Evolutionary conservation across 805 yeast species (phyloP), one percentile per base, ranked within the genome.

Genomic region (Scheffersomyces amazonensis): DNA sequence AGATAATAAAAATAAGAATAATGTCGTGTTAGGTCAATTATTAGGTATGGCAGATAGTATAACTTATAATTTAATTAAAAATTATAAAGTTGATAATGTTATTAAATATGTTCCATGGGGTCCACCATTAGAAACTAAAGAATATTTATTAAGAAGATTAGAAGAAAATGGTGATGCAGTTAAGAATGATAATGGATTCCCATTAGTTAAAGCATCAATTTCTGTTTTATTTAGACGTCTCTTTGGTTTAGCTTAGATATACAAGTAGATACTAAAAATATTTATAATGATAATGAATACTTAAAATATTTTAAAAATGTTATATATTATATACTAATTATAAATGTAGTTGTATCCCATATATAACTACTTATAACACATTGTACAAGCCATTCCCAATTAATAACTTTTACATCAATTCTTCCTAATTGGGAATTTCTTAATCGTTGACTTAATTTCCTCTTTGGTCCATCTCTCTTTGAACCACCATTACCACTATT

Each of bases 51-150:
- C 96, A 36, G 98, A 90, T 62, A 83, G 84, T 53, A 77, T 87
- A 43, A 87, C 96, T 18, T 74, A 75, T 58, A 87, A 85, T 49
- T 73, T 90, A 53, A 78, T 87, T 40, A 64, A 72, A 29, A 71
- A 80, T 33, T 78, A 84, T 48, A 71, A 77, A 32, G 85, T 78
- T 32, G 78, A 74, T 44, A 87, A 87, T 54, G 82, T 90, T 37
- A 82, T 91, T 65, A 91, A 91, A 66, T 90, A 91, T 58, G 96
- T 90, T 45, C 95, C 97, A 13, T 90, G 97, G 97, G 97, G 97
- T 8, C 97, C 97, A 23, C 95, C 96, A 39, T 65, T 79, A 49
- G 97, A 91, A 66, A 89, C 96, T 41, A 88, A 87, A 67, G 96
- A 87, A 50, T 90, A 90, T 58, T 66, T 90, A 44, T 69, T 82